Conservation (phyloP, 495 filamentous ascomycete genomes). For the Penicillium simplicissimum region DNA sequence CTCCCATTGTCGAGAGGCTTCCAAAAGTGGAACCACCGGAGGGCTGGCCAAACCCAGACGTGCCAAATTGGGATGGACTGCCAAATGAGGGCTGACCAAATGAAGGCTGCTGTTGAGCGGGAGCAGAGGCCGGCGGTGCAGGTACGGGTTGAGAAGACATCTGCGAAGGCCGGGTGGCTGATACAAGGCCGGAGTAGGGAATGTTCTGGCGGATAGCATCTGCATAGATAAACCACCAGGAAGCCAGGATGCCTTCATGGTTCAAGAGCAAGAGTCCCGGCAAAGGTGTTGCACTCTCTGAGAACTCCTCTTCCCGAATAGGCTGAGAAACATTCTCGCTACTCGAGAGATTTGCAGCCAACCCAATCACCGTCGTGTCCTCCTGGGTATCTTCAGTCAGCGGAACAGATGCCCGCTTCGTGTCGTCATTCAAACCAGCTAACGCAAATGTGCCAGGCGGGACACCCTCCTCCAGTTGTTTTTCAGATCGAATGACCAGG, state of each 20-base stretch:
- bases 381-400: constrained; percentile 67
- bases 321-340: constrained; percentile 77
- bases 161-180: constrained; percentile 40
- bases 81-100: constrained; percentile 49
- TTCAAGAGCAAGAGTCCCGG: constrained; percentile 86
- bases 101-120: constrained; percentile 31
- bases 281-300: constrained; percentile 75
- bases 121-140: constrained; percentile 5
- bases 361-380: constrained; percentile 79
- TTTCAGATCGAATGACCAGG: constrained; percentile 68
- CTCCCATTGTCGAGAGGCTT: constrained; percentile 35
- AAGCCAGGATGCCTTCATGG: constrained; percentile 78
- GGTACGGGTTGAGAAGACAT: constrained; percentile 18
- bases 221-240: constrained; percentile 91
- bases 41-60: constrained; percentile 34
- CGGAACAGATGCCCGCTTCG: constrained; percentile 73
- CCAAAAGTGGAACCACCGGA: constrained; percentile 39
- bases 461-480: constrained; percentile 60
- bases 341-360: constrained; percentile 78
- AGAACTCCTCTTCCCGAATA: constrained; percentile 72
- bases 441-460: constrained; percentile 67
- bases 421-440: constrained; percentile 73
- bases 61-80: constrained; percentile 37
- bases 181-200: constrained; percentile 68
- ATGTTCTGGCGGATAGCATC: constrained; percentile 75